These are phyloP conservation scores for Chrysoporthe puriensis DNA, from an alignment of 2,329 filamentous ascomycete genomes.

Conservation along the genomic window DNA sequence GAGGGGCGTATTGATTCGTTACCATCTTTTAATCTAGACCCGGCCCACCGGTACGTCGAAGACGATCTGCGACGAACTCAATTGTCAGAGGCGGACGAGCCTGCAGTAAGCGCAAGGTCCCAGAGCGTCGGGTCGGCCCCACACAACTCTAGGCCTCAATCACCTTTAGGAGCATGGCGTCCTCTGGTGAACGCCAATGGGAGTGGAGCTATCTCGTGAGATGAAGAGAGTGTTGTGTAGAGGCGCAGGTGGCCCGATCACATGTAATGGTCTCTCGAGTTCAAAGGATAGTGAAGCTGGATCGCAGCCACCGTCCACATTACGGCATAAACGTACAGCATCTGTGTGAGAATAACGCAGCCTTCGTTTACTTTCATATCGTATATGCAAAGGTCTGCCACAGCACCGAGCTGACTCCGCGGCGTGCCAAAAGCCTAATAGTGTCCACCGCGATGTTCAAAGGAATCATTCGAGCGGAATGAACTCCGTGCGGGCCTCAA, in stretches of 20 bases:
- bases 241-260: not conserved
- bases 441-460: not conserved
- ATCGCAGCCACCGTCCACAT: not conserved
- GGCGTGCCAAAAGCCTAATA: not conserved
- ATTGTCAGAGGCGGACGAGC: not conserved
- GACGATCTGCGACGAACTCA: not conserved
- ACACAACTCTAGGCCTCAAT: not conserved
- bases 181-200: not conserved
- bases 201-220: too few species aligned
- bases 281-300: not conserved
- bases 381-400: slow-evolving; percentile 7
- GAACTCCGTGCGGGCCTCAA: not conserved
- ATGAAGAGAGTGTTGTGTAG: not conserved
- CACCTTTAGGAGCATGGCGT: too few species aligned
- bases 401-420: not conserved
- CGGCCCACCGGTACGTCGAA: not conserved
- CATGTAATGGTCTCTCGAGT: not conserved
- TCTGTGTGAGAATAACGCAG: not conserved
- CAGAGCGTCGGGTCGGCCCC: slow-evolving; percentile 3
- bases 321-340: not conserved
- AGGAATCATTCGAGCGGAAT: not conserved
- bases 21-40: not conserved
- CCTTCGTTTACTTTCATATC: not conserved
- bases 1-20: not conserved
- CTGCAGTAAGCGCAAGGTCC: not conserved